Evolutionary conservation across 2,329 filamentous ascomycete species (phyloP).

Genomic region (Bipolaris sorokiniana): DNA sequence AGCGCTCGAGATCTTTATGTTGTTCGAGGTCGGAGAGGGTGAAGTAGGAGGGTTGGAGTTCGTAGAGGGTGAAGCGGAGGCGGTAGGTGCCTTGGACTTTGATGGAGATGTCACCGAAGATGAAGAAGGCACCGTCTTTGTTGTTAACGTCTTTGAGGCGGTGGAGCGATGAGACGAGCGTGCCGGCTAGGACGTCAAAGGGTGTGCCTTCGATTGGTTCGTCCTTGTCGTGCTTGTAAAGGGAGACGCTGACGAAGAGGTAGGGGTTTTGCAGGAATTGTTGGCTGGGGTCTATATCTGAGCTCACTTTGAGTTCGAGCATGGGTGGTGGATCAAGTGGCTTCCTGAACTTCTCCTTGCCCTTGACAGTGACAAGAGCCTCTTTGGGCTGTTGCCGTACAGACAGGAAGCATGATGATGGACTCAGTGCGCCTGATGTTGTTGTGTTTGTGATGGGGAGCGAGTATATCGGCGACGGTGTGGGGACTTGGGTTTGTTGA

Average conservation of each 20-base stretch:
- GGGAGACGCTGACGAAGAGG: conserved; percentile 65
- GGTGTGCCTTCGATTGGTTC: conserved; percentile 51
- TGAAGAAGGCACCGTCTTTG: conserved; percentile 81
- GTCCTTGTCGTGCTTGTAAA: conserved; percentile 58
- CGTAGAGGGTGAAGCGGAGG: conserved; percentile 78
- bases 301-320: conserved; percentile 68
- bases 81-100: conserved; percentile 74
- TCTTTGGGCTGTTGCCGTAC: conserved; percentile 71
- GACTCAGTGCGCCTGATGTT: background rate
- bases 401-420: conserved; percentile 4
- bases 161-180: conserved; percentile 80
- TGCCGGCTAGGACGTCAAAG: conserved; percentile 66
- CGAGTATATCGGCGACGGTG: background rate
- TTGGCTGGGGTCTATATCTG: conserved; percentile 62
- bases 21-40: conserved; percentile 22
- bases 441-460: background rate
- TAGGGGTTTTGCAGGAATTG: conserved; percentile 70
- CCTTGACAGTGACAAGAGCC: conserved; percentile 68
- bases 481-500: background rate
- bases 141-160: conserved; percentile 80
- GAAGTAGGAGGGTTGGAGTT: conserved; percentile 32
- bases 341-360: conserved; percentile 84
- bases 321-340: conserved; percentile 89
- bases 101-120: conserved; percentile 88
- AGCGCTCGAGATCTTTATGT: background rate